Conservation (phyloP, 257 asterid species). For the Gynochthodes officinalis region DNA sequence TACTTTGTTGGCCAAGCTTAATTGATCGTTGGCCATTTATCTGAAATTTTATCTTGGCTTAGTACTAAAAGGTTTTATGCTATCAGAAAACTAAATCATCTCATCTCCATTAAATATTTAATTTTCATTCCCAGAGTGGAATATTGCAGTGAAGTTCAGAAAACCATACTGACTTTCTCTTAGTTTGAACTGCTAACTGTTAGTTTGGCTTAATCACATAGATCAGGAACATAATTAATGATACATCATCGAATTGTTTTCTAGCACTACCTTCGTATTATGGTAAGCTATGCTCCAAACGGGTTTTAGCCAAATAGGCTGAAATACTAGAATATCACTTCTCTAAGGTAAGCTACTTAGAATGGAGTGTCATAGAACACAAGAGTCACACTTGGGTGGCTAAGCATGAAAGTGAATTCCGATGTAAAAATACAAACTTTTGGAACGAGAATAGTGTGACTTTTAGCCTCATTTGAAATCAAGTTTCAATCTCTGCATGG, state of each 20-base stretch:
- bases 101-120: background rate
- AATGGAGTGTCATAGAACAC: background rate
- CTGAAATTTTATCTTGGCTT: background rate
- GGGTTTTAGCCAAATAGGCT: background rate
- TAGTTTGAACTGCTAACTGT: background rate
- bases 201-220: background rate
- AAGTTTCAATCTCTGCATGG: background rate
- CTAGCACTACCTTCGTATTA: background rate
- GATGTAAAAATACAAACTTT: background rate
- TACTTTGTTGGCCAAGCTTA: background rate
- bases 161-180: background rate
- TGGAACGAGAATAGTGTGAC: background rate
- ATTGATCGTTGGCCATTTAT: background rate
- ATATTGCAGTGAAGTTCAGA: background rate
- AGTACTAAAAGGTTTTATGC: background rate
- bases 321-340: background rate
- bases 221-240: background rate
- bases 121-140: background rate
- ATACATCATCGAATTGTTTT: background rate
- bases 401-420: background rate
- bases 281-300: background rate
- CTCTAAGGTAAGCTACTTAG: background rate
- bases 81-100: background rate
- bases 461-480: background rate
- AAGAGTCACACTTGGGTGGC: background rate